These are phyloP conservation scores for Camelina neglecta DNA, from an alignment of 345 rosid genomes.

Conservation along the genomic window DNA sequence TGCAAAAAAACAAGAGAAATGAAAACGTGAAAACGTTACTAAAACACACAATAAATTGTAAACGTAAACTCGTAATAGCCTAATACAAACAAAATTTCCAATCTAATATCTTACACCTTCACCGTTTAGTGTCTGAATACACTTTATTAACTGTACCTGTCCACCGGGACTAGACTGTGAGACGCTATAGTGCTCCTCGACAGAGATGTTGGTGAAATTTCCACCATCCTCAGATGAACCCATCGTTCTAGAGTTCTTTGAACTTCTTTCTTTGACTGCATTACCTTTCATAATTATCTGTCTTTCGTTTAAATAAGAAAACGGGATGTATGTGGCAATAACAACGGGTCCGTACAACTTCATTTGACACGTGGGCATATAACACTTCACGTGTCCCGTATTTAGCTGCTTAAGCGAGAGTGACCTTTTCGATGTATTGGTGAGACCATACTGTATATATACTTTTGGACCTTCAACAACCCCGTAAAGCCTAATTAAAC, in stretches of 20 bases:
- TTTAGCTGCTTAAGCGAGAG: neutral
- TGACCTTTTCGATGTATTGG: conserved; percentile 1
- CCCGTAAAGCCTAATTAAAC: too few relatives aligned
- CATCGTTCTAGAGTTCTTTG: conserved; percentile 18
- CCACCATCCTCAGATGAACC: conserved; percentile 17
- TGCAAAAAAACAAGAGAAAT: too few relatives aligned
- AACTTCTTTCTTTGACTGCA: neutral
- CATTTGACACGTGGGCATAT: conserved; percentile 12
- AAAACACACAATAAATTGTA: too few relatives aligned
- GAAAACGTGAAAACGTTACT: too few relatives aligned
- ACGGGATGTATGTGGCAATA: neutral
- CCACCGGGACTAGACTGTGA: conserved; percentile 33
- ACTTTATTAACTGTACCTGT: neutral
- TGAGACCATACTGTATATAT: neutral
- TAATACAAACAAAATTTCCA: too few relatives aligned
- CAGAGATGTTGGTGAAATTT: conserved; percentile 16
- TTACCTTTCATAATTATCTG: neutral
- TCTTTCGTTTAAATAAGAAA: neutral
- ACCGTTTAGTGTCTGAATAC: neutral
- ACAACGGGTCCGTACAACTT: conserved; percentile 1
- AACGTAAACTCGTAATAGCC: too few relatives aligned
- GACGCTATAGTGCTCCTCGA: conserved; percentile 34
- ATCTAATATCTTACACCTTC: too few relatives aligned
- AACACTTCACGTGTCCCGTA: conserved; percentile 5
- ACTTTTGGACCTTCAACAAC: too few relatives aligned